A percentile compares a stretch with the other conserved stretches of the same genome.
Conservation (phyloP, 768 basidiomycete genomes). For the Kwoniella dendrophila region DNA sequence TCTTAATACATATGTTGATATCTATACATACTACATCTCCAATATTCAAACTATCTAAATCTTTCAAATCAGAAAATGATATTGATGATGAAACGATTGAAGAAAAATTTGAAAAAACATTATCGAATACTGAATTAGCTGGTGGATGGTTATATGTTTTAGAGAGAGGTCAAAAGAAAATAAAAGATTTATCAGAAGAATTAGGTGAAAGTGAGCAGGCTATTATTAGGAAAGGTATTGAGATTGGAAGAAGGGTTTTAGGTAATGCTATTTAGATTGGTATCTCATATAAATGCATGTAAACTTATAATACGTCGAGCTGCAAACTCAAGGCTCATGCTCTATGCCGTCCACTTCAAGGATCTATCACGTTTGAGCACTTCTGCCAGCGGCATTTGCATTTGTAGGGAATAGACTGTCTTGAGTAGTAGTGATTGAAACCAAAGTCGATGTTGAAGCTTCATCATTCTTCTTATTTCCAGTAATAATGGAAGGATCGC, state of each 20-base stretch:
- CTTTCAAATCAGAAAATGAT: constrained; percentile 12
- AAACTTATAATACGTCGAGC: too few species aligned
- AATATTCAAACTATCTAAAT: constrained; percentile 57
- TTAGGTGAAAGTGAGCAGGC: constrained; percentile 53
- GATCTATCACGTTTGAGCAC: too few species aligned
- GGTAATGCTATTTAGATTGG: constrained; percentile 34
- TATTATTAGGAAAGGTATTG: constrained; percentile 69
- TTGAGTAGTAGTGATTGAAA: too few species aligned
- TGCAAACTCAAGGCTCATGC: too few species aligned
- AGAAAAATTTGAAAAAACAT: constrained; percentile 75
- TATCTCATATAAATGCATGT: too few species aligned
- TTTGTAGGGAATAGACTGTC: too few species aligned
- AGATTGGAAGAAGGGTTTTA: constrained; percentile 70
- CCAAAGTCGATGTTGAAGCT: too few species aligned
- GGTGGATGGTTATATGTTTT: constrained; percentile 78
- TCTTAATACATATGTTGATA: constrained; percentile 71
- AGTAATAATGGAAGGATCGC: too few species aligned
- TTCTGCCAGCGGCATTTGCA: too few species aligned
- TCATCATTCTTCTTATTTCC: too few species aligned
- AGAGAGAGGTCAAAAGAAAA: constrained; percentile 23
- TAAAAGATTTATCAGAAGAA: background rate
- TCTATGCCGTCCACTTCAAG: too few species aligned
- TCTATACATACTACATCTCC: constrained; percentile 76
- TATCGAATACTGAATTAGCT: constrained; percentile 67
- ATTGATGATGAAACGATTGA: constrained; percentile 59